Evolutionary conservation across 129 eudicot species (phyloP).

Genomic region (Solidago caesia): DNA sequence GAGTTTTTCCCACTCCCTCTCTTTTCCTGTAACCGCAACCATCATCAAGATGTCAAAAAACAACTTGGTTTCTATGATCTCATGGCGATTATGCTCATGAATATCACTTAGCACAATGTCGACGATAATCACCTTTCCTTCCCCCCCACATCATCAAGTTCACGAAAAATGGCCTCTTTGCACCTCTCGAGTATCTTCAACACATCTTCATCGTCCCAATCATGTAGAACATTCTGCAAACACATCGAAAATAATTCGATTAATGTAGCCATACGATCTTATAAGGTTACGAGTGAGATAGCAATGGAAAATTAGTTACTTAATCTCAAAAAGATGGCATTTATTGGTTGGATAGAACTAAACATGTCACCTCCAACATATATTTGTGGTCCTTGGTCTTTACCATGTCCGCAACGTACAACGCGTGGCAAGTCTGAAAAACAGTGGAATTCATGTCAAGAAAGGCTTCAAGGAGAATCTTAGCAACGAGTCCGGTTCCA

Average conservation of each 20-base stretch:
- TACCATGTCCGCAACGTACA: conserved; percentile 23
- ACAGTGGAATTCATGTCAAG: conserved; percentile 38
- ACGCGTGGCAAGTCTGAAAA: conserved; percentile 52
- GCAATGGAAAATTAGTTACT: too few species aligned
- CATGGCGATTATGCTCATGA: conserved; percentile 4
- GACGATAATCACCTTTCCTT: conserved; percentile 35
- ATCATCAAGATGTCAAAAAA: conserved; percentile 33
- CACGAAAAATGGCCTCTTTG: conserved; percentile 20
- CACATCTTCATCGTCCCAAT: conserved; percentile 35
- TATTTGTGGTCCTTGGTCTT: conserved; percentile 23
- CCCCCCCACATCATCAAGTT: neutral
- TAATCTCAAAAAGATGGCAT: conserved; percentile 42
- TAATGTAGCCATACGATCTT: too few species aligned
- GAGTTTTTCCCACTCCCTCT: conserved; percentile 33
- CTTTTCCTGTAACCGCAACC: conserved; percentile 24
- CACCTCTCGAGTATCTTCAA: conserved; percentile 31
- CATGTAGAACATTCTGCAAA: conserved; percentile 32
- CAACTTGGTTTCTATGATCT: conserved; percentile 26
- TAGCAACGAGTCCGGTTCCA: conserved; percentile 42
- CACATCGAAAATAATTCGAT: too few species aligned
- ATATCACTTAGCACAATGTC: conserved; percentile 28
- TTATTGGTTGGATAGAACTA: conserved; percentile 34
- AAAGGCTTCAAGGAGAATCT: conserved; percentile 30
- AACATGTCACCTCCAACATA: conserved; percentile 55
- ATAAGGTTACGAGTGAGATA: too few species aligned